Evolutionary conservation across 2,329 filamentous ascomycete species (phyloP), one percentile per base, ranked within the genome.

Genomic region (Penicillium sp.): DNA sequence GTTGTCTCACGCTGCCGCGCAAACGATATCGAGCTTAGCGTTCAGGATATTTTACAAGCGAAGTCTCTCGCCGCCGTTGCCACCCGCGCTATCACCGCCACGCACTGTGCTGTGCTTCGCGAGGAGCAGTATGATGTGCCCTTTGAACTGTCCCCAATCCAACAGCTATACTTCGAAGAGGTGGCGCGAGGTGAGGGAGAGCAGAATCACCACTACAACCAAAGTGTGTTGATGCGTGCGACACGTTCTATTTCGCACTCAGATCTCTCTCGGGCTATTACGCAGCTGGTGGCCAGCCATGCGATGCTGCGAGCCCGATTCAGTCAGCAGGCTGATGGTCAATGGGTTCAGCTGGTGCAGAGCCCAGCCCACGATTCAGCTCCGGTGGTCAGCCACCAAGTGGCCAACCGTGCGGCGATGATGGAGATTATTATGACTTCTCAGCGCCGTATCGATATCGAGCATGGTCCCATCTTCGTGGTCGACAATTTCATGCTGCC

Each of bases 41-140:
- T 58, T 6, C 40, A 55, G 29, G 51, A 61, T 42, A 56, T 61
- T 26, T 51, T 59, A 15, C 50, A 55, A 44, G 40, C 40, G 6
- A 33, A 33, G 31, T 33, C 31, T 33, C 31, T 33, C 33, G 34
- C 28, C 29, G 29, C 26, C n/a, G 34, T 41, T 12, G 33, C 42
- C 24, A 21, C 50, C 38, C 28, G 40, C 43, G 26, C 33, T 22
- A 4, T 37, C 37, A 35, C 32, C 38, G 35, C 45, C 29, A 29
- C 21, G 17, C 24, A 24, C 24, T 22, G 32, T 31, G 29, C 32
- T 31, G 29, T 44, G 21, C 42, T 24, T 13, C 42, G 42, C 19
- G 42, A 44, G 15, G 42, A 44, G 31, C 42, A 44, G 29, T 44
- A 44, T 34, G 42, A 34, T 34, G 31, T 39, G 24, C 35, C 34